Conservation (phyloP, 441 rosid species). For the Corymbia citriodora region DNA sequence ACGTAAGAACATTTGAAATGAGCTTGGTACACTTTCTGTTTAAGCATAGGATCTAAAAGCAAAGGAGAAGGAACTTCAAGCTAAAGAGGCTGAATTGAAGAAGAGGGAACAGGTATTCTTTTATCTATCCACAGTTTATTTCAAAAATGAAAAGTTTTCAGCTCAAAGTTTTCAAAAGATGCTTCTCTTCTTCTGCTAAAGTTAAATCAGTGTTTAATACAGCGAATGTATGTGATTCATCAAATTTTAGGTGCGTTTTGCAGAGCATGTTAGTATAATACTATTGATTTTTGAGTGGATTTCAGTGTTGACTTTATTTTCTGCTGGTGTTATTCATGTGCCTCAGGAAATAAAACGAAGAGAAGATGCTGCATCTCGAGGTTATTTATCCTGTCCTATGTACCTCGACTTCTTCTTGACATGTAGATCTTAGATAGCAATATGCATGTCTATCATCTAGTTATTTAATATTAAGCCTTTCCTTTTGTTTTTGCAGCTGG, state of each 20-base stretch:
- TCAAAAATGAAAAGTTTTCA: background rate
- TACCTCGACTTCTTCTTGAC: background rate
- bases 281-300: background rate
- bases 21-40: conserved; percentile 1
- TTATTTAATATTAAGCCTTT: background rate
- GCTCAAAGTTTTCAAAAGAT: background rate
- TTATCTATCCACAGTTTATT: background rate
- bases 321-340: conserved; percentile 3
- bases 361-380: conserved; percentile 80
- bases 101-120: conserved; percentile 72
- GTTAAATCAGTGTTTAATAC: background rate
- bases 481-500: conserved; percentile 61
- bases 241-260: background rate
- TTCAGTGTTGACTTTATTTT: background rate
- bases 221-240: background rate
- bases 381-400: conserved; percentile 15
- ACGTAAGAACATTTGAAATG: background rate
- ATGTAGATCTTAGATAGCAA: background rate
- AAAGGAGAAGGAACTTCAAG: conserved; percentile 89
- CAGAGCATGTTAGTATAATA: background rate
- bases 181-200: background rate
- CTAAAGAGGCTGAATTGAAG: conserved; percentile 86
- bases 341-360: conserved; percentile 75
- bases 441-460: background rate
- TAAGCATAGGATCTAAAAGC: conserved; percentile 66